These are phyloP conservation scores for Phenoliferia sp. DNA, from an alignment of 1,284 basidiomycete genomes.

Conservation along the genomic window DNA sequence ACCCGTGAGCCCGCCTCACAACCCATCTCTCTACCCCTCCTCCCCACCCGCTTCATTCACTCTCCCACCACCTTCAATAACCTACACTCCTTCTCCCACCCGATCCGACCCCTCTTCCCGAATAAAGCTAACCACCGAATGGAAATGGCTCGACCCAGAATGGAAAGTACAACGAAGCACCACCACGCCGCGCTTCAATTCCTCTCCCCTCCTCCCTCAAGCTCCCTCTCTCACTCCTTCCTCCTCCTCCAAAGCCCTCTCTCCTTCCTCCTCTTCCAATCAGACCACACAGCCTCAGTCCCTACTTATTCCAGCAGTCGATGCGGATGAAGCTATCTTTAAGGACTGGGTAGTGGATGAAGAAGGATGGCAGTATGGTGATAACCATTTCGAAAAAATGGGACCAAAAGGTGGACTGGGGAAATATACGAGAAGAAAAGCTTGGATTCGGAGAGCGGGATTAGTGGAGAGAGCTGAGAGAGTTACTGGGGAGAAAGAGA, in stretches of 20 bases:
- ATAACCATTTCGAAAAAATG: conserved; percentile 48
- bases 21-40: conserved; percentile 42
- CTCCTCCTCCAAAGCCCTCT: background rate
- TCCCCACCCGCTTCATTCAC: conserved; percentile 45
- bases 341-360: conserved; percentile 39
- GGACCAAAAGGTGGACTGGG: conserved; percentile 42
- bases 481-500: conserved; percentile 10
- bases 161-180: conserved; percentile 40
- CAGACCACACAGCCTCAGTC: too few species aligned
- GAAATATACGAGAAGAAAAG: conserved; percentile 44
- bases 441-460: conserved; percentile 44
- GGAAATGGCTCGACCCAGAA: conserved; percentile 47
- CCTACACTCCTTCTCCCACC: conserved; percentile 36
- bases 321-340: conserved; percentile 5
- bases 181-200: too few species aligned
- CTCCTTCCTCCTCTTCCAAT: conserved; percentile 8
- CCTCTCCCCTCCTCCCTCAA: background rate
- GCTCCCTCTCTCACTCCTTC: background rate
- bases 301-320: conserved; percentile 1
- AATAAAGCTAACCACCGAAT: conserved; percentile 41
- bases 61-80: conserved; percentile 41
- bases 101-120: conserved; percentile 32
- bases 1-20: too few species aligned
- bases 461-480: conserved; percentile 37
- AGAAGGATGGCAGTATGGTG: conserved; percentile 48